phyloP scores from a whole-genome alignment of 768 basidiomycete species.

The Neoboletus brunneissimus region DNA sequence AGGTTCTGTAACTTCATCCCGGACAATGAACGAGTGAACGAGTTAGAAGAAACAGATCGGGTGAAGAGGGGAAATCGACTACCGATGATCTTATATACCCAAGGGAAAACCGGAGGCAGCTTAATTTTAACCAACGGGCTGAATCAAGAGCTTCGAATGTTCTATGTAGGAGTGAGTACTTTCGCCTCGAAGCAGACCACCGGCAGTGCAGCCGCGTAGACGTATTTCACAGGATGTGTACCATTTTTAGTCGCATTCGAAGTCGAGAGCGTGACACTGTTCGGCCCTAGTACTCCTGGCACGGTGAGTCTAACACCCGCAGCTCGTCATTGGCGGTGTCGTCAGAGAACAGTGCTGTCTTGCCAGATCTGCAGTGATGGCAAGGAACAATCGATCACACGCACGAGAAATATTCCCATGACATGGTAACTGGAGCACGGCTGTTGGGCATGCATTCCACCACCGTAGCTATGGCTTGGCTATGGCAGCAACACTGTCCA shows the following conservation, averaged over 20 bases:
- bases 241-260: neutral
- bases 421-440: neutral
- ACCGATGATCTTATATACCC: neutral
- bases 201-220: neutral
- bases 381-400: neutral
- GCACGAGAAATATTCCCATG: neutral
- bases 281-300: too few relatives aligned
- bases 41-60: neutral
- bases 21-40: neutral
- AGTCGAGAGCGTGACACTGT: neutral
- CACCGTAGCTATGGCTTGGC: neutral
- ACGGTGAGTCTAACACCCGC: neutral
- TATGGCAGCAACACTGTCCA: neutral
- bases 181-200: neutral
- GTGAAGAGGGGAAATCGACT: neutral
- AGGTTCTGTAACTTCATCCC: constrained; percentile 11
- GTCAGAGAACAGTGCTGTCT: neutral
- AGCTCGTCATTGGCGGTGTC: neutral
- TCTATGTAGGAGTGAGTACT: too few relatives aligned
- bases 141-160: neutral
- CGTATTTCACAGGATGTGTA: neutral
- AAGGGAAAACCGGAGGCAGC: neutral
- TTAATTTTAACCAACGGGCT: neutral
- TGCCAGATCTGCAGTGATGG: too few relatives aligned
- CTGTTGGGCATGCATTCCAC: neutral